Base-by-base conservation (phyloP, 2,329 filamentous ascomycete species). In the Myriosclerotinia duriaeana region DNA sequence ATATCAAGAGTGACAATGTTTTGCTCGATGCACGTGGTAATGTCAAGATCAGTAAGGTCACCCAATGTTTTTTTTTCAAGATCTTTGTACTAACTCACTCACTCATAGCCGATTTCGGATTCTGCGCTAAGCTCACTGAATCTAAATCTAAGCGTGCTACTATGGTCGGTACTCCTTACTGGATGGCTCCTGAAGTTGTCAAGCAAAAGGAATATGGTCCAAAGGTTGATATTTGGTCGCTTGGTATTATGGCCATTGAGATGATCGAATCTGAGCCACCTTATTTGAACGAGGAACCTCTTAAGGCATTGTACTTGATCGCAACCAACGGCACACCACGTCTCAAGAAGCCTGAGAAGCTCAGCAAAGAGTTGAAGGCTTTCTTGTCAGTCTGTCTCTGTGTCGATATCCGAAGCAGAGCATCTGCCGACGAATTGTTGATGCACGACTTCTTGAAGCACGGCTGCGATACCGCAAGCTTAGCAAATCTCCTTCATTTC, bases 211-310 rank as follows among this genome's bases (percentile, higher is more conserved):
- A 98, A 79, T 99, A 99, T 78, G 95, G 95, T 72, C 90, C 93
- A 70, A 99, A 98, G 79, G 94, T 99, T 65, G 95, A 99, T 76
- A 97, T 99, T 72, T 99, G 95, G 95, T 96, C 92, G 67, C 82
- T 99, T 54, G 95, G 95, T 68, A 99, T 99, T 80, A 98, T 99
- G 95, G 93, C 95, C 12, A 98, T 99, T 75, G 95, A 99, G 79
- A 99, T 99, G 95, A 97, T 99, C 71, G 95, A 98, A 80, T 94
- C 94, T 77, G 95, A 98, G 78, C 95, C 95, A 20, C 95, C 95
- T 30, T 99, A 98, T 77, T 83, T 99, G 67, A 98, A 93, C 50
- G 95, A 99, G 78, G 96, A 92, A 53, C 95, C 95, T 8, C 84
- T 99, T 34, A 88, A 94, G 68, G 95, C 95, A 1, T 84, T 99